These are phyloP conservation scores for Balakata baccata DNA, from an alignment of 345 rosid species.

Conservation along the genomic window DNA sequence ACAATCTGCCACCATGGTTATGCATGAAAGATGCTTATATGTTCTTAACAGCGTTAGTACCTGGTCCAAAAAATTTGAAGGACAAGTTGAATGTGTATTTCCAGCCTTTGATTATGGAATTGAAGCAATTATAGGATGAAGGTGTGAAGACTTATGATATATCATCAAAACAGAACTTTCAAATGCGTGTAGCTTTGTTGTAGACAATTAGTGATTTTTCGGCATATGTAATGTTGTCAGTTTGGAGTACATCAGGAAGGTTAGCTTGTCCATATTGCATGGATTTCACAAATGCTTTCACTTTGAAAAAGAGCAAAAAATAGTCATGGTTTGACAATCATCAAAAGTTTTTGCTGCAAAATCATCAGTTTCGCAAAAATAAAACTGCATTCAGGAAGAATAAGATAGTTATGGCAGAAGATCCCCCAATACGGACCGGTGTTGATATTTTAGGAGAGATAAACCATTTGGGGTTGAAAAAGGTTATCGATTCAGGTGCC, in stretches of 20 bases:
- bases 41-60: background rate
- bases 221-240: slow-evolving; percentile 8
- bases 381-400: too few relatives aligned
- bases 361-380: too few relatives aligned
- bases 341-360: too few relatives aligned
- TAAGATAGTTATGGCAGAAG: background rate
- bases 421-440: too few relatives aligned
- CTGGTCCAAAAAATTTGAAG: background rate
- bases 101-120: slow-evolving; percentile 8
- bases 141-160: background rate
- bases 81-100: slow-evolving; percentile 11
- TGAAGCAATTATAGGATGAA: background rate
- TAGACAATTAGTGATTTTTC: slow-evolving; percentile 20
- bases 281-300: background rate
- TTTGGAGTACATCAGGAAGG: background rate
- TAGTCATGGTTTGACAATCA: too few relatives aligned
- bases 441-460: too few relatives aligned
- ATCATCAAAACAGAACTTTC: background rate
- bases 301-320: background rate
- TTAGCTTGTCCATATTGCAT: background rate
- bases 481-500: background rate
- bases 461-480: too few relatives aligned
- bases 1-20: too few relatives aligned
- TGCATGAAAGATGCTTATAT: too few relatives aligned
- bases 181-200: background rate